Percentiles rank a stretch among this genome's conserved stretches.
phyloP scores from a whole-genome alignment of 306 rosid species.

The Castanea mollissima region DNA sequence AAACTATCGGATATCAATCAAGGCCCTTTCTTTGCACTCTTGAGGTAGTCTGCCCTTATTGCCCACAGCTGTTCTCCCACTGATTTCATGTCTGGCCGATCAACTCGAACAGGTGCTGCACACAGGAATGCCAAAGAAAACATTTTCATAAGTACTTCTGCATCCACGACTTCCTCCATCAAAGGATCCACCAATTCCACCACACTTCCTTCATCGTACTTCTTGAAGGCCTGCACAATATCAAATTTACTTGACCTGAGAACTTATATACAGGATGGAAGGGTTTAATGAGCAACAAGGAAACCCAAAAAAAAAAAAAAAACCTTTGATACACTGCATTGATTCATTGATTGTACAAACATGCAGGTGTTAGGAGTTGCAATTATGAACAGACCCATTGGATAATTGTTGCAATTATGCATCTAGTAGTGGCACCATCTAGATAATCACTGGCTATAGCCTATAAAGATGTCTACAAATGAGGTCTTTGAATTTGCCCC shows the following conservation, averaged over 20 bases:
- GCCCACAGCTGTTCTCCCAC: constrained; percentile 90
- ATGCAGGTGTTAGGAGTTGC: too few relatives aligned
- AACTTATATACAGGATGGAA: background rate
- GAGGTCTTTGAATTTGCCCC: background rate
- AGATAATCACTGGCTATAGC: background rate
- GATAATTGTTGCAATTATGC: too few relatives aligned
- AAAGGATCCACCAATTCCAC: constrained; percentile 64
- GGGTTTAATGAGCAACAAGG: background rate
- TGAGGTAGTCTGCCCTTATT: constrained; percentile 76
- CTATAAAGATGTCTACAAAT: background rate
- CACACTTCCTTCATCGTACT: constrained; percentile 52
- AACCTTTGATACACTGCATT: too few relatives aligned
- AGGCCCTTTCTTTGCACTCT: constrained; percentile 48
- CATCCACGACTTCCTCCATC: constrained; percentile 64
- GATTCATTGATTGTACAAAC: too few relatives aligned
- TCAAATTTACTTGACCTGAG: constrained; percentile 7
- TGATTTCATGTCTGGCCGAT: constrained; percentile 85
- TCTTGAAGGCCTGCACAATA: constrained; percentile 69
- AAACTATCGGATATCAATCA: constrained; percentile 7
- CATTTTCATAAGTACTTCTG: constrained; percentile 54
- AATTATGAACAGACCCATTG: too few relatives aligned
- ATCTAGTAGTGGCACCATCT: background rate
- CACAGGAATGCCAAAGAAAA: constrained; percentile 77
- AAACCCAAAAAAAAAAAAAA: background rate
- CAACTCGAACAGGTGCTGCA: constrained; percentile 77